Evolutionary conservation across 257 asterid genomes (phyloP).

Genomic region (Solanum etuberosum): DNA sequence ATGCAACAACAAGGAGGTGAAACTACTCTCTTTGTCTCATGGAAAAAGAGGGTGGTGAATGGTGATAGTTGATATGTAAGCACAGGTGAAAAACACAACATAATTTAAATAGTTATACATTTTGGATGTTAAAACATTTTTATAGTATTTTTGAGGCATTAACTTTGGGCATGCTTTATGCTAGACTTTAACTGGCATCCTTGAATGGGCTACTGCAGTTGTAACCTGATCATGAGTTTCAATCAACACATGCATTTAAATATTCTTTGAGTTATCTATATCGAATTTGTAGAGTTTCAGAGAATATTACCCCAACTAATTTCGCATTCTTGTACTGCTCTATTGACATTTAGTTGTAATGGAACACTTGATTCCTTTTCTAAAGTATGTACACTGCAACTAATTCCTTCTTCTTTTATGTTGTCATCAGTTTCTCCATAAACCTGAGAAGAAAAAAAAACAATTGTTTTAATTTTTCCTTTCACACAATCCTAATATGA

Average conservation of each 20-base stretch:
- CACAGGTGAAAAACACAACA: not conserved
- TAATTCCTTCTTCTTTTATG: conserved; percentile 15
- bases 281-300: not conserved
- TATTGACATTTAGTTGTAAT: conserved; percentile 1
- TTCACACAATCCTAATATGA: not conserved
- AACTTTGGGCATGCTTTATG: not conserved
- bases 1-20: not conserved
- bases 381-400: conserved; percentile 11
- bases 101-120: not conserved
- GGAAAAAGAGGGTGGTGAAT: not conserved
- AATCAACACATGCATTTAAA: not conserved
- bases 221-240: not conserved
- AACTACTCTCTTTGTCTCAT: not conserved
- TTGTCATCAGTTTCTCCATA: conserved; percentile 16
- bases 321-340: conserved; percentile 5
- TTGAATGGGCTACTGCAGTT: not conserved
- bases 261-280: not conserved
- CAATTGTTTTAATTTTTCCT: not conserved
- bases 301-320: conserved; percentile 23
- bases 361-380: conserved; percentile 16
- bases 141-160: not conserved
- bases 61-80: not conserved
- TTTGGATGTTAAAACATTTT: not conserved
- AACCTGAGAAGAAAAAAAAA: conserved; percentile 17
- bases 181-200: not conserved